Percentiles rank a stretch among this genome's conserved stretches.
Evolutionary conservation across 805 yeast species (phyloP).

Genomic region (Torulaspora delbrueckii): DNA sequence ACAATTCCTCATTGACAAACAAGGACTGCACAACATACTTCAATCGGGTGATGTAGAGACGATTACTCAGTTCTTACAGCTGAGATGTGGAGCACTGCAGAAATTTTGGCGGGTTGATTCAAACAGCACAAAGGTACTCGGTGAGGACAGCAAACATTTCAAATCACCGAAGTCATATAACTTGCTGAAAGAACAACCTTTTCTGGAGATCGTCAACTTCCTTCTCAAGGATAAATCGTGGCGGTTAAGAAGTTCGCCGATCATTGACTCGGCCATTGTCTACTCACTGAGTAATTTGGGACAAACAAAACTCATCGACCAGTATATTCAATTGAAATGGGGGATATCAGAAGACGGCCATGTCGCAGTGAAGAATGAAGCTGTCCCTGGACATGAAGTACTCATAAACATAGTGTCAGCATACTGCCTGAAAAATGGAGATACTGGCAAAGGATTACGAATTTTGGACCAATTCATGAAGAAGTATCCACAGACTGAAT

Average conservation of each 20-base stretch:
- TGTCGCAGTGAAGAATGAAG: background rate
- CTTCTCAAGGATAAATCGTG: slow-evolving; percentile 11
- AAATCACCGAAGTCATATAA: slow-evolving; percentile 9
- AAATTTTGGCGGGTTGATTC: slow-evolving; percentile 18
- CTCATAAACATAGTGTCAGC: slow-evolving; percentile 23
- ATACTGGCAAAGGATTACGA: slow-evolving; percentile 14
- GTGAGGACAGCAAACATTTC: slow-evolving; percentile 3
- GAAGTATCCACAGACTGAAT: slow-evolving; percentile 19
- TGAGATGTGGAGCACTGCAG: slow-evolving; percentile 29
- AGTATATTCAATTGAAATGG: slow-evolving; percentile 22
- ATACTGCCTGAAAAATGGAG: slow-evolving; percentile 16
- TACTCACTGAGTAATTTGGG: slow-evolving; percentile 26
- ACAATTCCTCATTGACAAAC: slow-evolving; percentile 14
- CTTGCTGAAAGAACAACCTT: slow-evolving; percentile 13
- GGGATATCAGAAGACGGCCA: slow-evolving; percentile 7
- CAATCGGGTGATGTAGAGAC: slow-evolving; percentile 16
- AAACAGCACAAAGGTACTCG: slow-evolving; percentile 3
- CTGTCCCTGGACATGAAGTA: slow-evolving; percentile 19
- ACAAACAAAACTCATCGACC: slow-evolving; percentile 17
- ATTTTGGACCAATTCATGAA: slow-evolving; percentile 20
- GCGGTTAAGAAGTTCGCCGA: slow-evolving; percentile 8
- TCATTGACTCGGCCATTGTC: slow-evolving; percentile 24
- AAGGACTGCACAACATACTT: slow-evolving; percentile 9
- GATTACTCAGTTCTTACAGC: slow-evolving; percentile 20
- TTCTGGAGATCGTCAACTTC: slow-evolving; percentile 15